Evolutionary conservation across 768 basidiomycete genomes (phyloP), one percentile per base, ranked within the genome.

Genomic region (Cystobasidium tubakii): DNA sequence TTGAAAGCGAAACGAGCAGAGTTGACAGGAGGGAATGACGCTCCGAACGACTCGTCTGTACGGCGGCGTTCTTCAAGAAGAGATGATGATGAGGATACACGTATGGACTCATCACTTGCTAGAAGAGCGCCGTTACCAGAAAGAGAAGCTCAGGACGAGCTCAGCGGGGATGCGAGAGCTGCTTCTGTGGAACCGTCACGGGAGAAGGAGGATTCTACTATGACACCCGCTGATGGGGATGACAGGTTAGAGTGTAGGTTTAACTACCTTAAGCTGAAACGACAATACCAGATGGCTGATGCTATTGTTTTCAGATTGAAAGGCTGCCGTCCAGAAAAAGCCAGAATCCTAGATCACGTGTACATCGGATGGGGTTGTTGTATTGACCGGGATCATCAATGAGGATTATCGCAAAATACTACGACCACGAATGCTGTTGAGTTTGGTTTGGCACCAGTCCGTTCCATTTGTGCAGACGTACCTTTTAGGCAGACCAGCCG

Each of bases 71-170:
- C 57, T 27, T 34, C 29, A 13, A 12, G 57, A 21, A 31, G 66
- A 31, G 66, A 55, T 39, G 34, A 33, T 34, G 54, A 71, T 36
- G 31, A 60, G 34, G 55, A 62, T 36, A 44, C 53, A 17, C 4
- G 21, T n/a, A 60, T 53, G 53, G 53, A 36, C 15, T 13, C 29
- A 13, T 27, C 29, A 3, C 69, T 71, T 4, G 10, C 55, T 44
- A 31, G 55, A 27, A 31, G 69, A n/a, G 69, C 69, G 3, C 69
- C 69, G 1, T 60, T 71, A 29, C 69, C 69, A 27, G 69, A 71
- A 36, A 23, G 69, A 31, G 69, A 71, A 6, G 54, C 19, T 3
- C 9, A 33, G 1, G 69, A 71, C 21, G 44, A 67, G 27, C 29
- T 31, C 9, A 53, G 34, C n/a, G 69, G 34, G 1, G 44, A 55